Conservation (phyloP, 2,329 filamentous ascomycete genomes). For the Xylariaceae sp. region DNA sequence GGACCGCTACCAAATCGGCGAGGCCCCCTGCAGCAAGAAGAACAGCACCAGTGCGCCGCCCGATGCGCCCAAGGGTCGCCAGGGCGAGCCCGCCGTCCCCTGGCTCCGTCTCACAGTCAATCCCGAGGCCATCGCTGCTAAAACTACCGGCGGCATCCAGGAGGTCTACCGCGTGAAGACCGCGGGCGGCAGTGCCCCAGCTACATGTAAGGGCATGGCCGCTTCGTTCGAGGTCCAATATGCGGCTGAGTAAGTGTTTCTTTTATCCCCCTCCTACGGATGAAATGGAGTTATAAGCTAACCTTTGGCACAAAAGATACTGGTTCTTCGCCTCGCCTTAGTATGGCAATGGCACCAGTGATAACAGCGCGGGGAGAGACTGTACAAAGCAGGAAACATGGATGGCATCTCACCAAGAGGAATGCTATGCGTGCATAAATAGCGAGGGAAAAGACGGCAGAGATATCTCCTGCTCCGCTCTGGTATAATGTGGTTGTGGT, state of each 20-base stretch:
- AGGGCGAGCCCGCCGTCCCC: constrained; percentile 72
- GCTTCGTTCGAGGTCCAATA: constrained; percentile 78
- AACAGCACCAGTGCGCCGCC: constrained; percentile 67
- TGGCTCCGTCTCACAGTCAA: constrained; percentile 77
- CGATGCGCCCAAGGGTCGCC: constrained; percentile 63
- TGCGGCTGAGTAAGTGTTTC: constrained; percentile 75
- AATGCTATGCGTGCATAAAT: no score
- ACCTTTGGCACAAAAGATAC: constrained; percentile 33
- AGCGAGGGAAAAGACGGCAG: background rate
- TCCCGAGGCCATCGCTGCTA: no score
- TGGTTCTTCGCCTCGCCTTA: constrained; percentile 38
- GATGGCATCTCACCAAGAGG: no score
- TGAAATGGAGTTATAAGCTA: background rate
- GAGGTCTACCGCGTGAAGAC: constrained; percentile 87
- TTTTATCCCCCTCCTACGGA: background rate
- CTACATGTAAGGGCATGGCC: constrained; percentile 71
- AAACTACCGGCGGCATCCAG: constrained; percentile 65
- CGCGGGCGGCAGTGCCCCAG: constrained; percentile 78
- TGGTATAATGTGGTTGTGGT: no score
- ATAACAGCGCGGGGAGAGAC: no score
- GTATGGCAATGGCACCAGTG: no score
- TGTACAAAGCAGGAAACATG: background rate
- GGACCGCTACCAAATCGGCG: constrained; percentile 58
- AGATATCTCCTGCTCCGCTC: no score
- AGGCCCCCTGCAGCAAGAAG: constrained; percentile 68